phyloP scores from a whole-genome alignment of 2,329 filamentous ascomycete genomes.

The Cladorrhinum sp. region DNA sequence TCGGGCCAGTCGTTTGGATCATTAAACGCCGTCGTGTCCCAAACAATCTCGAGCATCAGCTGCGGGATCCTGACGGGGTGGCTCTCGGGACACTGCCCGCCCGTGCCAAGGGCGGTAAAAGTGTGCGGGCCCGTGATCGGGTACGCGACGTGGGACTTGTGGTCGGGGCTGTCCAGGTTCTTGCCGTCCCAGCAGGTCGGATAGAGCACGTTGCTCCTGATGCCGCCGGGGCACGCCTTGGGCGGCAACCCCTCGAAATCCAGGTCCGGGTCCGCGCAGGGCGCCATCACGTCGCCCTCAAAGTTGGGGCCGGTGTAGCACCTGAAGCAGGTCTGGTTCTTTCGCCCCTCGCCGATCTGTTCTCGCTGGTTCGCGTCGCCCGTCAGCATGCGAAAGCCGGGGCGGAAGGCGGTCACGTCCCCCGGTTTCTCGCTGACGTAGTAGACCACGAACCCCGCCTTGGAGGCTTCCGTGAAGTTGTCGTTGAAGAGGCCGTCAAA shows the following conservation, averaged over 20 bases:
- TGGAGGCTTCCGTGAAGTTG: conserved; percentile 37
- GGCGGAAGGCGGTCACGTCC: conserved; percentile 43
- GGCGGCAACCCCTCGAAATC: conserved; percentile 38
- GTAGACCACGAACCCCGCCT: conserved; percentile 43
- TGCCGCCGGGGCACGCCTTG: conserved; percentile 39
- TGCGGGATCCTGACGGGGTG: conserved; percentile 42
- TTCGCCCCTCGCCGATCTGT: conserved; percentile 25
- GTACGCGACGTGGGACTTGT: conserved; percentile 41
- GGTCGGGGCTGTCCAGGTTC: conserved; percentile 45
- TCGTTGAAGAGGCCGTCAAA: conserved; percentile 39
- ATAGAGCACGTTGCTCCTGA: conserved; percentile 44
- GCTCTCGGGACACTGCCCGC: conserved; percentile 35
- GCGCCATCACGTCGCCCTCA: conserved; percentile 40
- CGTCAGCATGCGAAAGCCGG: conserved; percentile 47
- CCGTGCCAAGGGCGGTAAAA: conserved; percentile 30
- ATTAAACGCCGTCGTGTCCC: conserved; percentile 39
- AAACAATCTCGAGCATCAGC: conserved; percentile 46
- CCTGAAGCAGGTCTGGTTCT: conserved; percentile 40
- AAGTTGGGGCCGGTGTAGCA: conserved; percentile 42
- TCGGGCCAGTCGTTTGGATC: conserved; percentile 35
- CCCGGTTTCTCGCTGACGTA: conserved; percentile 40
- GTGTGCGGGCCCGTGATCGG: conserved; percentile 39
- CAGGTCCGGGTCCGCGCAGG: conserved; percentile 30
- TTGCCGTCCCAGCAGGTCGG: conserved; percentile 50
- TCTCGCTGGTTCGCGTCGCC: conserved; percentile 36